Conservation (phyloP, 768 basidiomycete genomes). For the Tulasnella sp. region DNA sequence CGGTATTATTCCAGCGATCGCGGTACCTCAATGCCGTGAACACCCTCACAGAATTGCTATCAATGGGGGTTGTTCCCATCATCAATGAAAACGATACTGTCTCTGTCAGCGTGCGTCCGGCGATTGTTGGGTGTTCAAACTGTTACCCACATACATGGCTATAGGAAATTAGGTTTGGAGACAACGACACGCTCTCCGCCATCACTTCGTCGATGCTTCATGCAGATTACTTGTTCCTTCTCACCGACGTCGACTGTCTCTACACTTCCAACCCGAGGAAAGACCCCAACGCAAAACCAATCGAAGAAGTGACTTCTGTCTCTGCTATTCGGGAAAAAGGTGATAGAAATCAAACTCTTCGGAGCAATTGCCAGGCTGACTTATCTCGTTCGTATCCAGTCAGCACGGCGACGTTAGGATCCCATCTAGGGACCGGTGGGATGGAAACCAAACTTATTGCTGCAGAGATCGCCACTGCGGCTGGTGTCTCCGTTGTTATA, state of each 20-base stretch:
- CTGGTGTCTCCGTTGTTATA: slow-evolving; percentile 87
- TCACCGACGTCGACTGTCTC: slow-evolving; percentile 92
- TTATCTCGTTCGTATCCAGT: slow-evolving; percentile 50
- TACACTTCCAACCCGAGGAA: slow-evolving; percentile 94
- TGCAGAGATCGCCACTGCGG: slow-evolving; percentile 91
- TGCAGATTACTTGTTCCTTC: slow-evolving; percentile 90
- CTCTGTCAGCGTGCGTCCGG: slow-evolving; percentile 74
- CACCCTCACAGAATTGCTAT: slow-evolving; percentile 80
- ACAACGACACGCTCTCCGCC: slow-evolving; percentile 96
- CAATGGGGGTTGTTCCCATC: slow-evolving; percentile 92
- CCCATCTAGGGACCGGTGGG: slow-evolving; percentile 88
- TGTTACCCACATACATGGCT: background rate
- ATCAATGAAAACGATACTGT: slow-evolving; percentile 99
- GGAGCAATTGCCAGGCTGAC: background rate
- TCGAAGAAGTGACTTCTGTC: slow-evolving; percentile 74
- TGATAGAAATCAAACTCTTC: slow-evolving; percentile 22
- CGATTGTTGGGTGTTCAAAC: background rate
- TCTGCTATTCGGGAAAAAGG: slow-evolving; percentile 70
- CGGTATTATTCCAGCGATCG: slow-evolving; percentile 48
- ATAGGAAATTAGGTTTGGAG: slow-evolving; percentile 99
- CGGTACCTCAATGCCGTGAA: slow-evolving; percentile 95
- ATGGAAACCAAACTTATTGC: slow-evolving; percentile 99
- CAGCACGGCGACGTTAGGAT: slow-evolving; percentile 83
- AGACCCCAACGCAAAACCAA: slow-evolving; percentile 66
- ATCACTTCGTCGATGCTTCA: slow-evolving; percentile 97